A percentile compares a stretch with the other conserved stretches of the same genome.
phyloP scores from a whole-genome alignment of 805 yeast genomes.

The Wickerhamomyces bisporus region DNA sequence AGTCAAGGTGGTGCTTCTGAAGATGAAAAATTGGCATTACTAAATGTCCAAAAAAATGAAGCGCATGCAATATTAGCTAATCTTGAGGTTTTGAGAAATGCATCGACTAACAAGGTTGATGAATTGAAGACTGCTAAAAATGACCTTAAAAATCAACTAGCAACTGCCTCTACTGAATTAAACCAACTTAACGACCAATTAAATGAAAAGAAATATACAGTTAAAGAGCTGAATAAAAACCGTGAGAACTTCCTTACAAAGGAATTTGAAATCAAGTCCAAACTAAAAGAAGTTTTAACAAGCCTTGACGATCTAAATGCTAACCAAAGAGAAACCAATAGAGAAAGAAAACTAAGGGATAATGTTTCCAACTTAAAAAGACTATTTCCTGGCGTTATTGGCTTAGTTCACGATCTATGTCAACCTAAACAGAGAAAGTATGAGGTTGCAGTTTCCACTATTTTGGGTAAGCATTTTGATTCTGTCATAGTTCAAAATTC shows the following conservation, averaged over 20 bases:
- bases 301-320: slow-evolving; percentile 72
- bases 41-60: slow-evolving; percentile 41
- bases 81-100: slow-evolving; percentile 31
- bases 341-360: slow-evolving; percentile 67
- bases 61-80: slow-evolving; percentile 32
- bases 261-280: slow-evolving; percentile 59
- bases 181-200: slow-evolving; percentile 31
- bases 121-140: slow-evolving; percentile 29
- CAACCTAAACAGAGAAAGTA: slow-evolving; percentile 70
- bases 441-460: slow-evolving; percentile 68
- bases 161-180: slow-evolving; percentile 18
- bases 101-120: slow-evolving; percentile 30
- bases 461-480: slow-evolving; percentile 75
- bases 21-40: slow-evolving; percentile 40
- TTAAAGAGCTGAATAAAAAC: slow-evolving; percentile 35
- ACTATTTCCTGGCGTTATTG: slow-evolving; percentile 80
- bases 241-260: slow-evolving; percentile 35
- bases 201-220: slow-evolving; percentile 33
- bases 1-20: slow-evolving; percentile 54
- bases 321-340: slow-evolving; percentile 65
- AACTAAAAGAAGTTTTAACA: slow-evolving; percentile 52
- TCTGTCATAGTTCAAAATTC: slow-evolving; percentile 77
- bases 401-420: slow-evolving; percentile 74
- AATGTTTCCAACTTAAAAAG: slow-evolving; percentile 65
- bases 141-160: slow-evolving; percentile 24